Evolutionary conservation across 2,329 filamentous ascomycete species (phyloP).

Genomic region (Penicillium crustosum): DNA sequence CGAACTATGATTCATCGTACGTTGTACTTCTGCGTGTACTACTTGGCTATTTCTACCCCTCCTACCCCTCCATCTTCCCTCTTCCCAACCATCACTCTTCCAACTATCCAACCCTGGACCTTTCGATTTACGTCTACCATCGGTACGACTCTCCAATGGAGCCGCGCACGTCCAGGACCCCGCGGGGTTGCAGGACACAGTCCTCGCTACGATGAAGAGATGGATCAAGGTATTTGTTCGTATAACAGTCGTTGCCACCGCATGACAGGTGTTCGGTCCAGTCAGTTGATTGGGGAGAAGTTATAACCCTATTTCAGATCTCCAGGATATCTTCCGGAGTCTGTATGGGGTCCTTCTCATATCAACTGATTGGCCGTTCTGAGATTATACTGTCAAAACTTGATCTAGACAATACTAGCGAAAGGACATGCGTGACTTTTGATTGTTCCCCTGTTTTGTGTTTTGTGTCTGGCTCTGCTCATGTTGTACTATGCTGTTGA

Average conservation of each 20-base stretch:
- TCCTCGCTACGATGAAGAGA: slow-evolving; percentile 32
- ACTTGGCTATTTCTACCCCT: slow-evolving; percentile 23
- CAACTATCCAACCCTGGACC: not conserved
- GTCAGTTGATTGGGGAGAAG: slow-evolving; percentile 2
- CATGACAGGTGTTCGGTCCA: slow-evolving; percentile 47
- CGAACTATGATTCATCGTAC: slow-evolving; percentile 1
- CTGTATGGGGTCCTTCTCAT: slow-evolving; percentile 13
- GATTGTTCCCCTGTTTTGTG: slow-evolving; percentile 38
- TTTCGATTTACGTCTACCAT: slow-evolving; percentile 11
- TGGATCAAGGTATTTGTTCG: slow-evolving; percentile 47
- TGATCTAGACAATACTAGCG: slow-evolving; percentile 87
- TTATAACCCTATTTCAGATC: not conserved
- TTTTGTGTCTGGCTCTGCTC: slow-evolving; percentile 12
- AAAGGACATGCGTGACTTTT: slow-evolving; percentile 78
- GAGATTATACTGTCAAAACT: slow-evolving; percentile 79
- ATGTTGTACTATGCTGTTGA: not conserved
- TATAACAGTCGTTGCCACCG: slow-evolving; percentile 42
- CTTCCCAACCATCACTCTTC: slow-evolving; percentile 5
- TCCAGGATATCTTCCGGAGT: not conserved
- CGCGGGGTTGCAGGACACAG: slow-evolving; percentile 9
- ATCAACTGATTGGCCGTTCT: slow-evolving; percentile 51
- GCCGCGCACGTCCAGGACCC: slow-evolving; percentile 26
- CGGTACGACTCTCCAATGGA: slow-evolving; percentile 36
- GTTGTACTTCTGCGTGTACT: not conserved
- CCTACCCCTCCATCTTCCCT: slow-evolving; percentile 4